Evolutionary conservation across 148 eudicot genomes (phyloP).

Genomic region (Rhododendron ovatum): DNA sequence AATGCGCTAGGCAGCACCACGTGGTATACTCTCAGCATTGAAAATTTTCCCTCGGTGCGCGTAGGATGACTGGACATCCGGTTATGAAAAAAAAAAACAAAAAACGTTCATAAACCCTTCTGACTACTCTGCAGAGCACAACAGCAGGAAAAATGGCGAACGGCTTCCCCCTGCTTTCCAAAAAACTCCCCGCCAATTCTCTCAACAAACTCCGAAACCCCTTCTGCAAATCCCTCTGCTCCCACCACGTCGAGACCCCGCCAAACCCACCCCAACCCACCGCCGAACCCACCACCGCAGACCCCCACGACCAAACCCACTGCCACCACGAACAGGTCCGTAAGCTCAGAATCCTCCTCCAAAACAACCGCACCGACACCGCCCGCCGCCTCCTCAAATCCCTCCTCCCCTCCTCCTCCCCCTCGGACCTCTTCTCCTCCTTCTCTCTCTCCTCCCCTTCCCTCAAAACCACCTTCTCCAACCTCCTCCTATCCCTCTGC

Average conservation of each 20-base stretch:
- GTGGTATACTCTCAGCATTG: too few relatives aligned
- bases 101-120: neutral
- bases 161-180: neutral
- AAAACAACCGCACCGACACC: conserved; percentile 41
- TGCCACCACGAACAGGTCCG: conserved; percentile 32
- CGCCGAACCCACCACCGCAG: neutral
- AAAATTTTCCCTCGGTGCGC: too few relatives aligned
- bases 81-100: too few relatives aligned
- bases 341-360: conserved; percentile 41
- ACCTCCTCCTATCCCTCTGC: conserved; percentile 40
- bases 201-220: neutral
- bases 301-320: neutral
- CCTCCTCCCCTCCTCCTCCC: conserved; percentile 25
- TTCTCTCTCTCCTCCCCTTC: conserved; percentile 37
- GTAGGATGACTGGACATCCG: too few relatives aligned
- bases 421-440: conserved; percentile 29
- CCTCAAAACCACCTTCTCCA: conserved; percentile 19
- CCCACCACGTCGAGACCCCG: neutral
- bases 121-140: neutral
- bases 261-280: neutral
- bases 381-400: conserved; percentile 43
- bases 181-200: neutral
- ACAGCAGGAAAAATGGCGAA: neutral
- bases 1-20: too few relatives aligned
- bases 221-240: neutral